These are phyloP conservation scores for Apiospora malaysiana DNA, from an alignment of 2,329 filamentous ascomycete species.

Conservation along the genomic window DNA sequence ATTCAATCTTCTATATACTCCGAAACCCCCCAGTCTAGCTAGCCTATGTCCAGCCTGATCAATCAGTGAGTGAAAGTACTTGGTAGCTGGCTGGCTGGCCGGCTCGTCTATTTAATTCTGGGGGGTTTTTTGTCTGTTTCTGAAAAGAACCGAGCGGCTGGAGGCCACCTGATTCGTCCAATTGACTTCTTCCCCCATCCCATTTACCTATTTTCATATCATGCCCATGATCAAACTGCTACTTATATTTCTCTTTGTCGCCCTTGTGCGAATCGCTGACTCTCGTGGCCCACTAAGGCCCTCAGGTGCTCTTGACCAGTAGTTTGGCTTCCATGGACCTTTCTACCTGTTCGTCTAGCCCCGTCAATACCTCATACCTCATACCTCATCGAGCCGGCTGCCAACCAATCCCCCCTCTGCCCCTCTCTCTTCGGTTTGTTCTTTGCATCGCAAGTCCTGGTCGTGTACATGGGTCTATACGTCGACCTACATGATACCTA, in stretches of 20 bases:
- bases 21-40: not conserved
- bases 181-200: slow-evolving; percentile 34
- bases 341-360: slow-evolving; percentile 16
- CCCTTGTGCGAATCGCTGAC: slow-evolving; percentile 38
- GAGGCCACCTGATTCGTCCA: slow-evolving; percentile 35
- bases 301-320: slow-evolving; percentile 23
- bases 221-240: not conserved
- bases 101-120: not conserved
- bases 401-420: slow-evolving; percentile 19
- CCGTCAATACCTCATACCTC: not conserved
- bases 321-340: slow-evolving; percentile 11
- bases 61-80: not conserved
- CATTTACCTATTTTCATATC: slow-evolving; percentile 28
- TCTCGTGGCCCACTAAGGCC: slow-evolving; percentile 33
- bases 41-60: not conserved
- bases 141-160: not conserved
- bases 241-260: slow-evolving; percentile 18
- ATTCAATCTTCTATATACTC: not conserved
- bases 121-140: too few species aligned
- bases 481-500: slow-evolving; percentile 38
- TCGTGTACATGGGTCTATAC: slow-evolving; percentile 38
- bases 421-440: slow-evolving; percentile 18
- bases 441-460: slow-evolving; percentile 30
- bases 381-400: slow-evolving; percentile 17
- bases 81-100: not conserved